A percentile compares a stretch with the other conserved stretches of the same genome.
These are phyloP conservation scores for Agapanthus africanus DNA, from an alignment of 106 monocot genomes.

Conservation along the genomic window DNA sequence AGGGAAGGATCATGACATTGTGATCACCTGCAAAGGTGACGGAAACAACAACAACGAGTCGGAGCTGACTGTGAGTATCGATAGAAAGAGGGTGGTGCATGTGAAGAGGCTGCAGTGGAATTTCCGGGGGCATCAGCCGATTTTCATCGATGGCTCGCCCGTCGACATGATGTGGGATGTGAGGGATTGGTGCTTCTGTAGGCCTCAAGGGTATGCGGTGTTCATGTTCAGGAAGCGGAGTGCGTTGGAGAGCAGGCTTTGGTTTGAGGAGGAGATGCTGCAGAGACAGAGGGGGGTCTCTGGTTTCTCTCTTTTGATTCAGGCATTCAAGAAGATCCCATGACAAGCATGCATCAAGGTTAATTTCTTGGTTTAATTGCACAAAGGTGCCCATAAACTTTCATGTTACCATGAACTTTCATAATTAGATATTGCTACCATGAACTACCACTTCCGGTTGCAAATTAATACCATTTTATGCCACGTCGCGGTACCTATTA, in stretches of 20 bases:
- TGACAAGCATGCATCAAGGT: too few relatives aligned
- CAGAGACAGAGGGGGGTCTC: slow-evolving; percentile 16
- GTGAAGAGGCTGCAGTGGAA: slow-evolving; percentile 57
- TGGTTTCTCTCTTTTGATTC: slow-evolving; percentile 60
- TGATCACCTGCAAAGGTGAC: slow-evolving; percentile 26
- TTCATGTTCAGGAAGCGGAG: slow-evolving; percentile 60
- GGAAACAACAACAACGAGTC: slow-evolving; percentile 4
- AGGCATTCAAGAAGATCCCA: slow-evolving; percentile 33
- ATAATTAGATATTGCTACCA: too few relatives aligned
- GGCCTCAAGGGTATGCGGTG: slow-evolving; percentile 21
- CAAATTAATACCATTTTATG: too few relatives aligned
- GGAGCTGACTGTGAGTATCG: slow-evolving; percentile 60
- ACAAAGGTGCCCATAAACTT: too few relatives aligned
- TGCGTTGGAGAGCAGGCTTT: slow-evolving; percentile 52
- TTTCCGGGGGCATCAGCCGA: slow-evolving; percentile 64
- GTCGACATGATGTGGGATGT: slow-evolving; percentile 91
- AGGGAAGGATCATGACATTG: slow-evolving; percentile 44
- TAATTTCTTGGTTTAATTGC: too few relatives aligned
- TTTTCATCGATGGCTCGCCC: slow-evolving; percentile 60
- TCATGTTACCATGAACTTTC: too few relatives aligned
- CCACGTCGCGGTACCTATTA: too few relatives aligned
- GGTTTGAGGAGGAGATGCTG: slow-evolving; percentile 45
- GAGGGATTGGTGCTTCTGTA: slow-evolving; percentile 46
- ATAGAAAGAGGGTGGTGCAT: slow-evolving; percentile 60
- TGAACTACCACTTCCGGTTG: too few relatives aligned